Evolutionary conservation across 352 stramenopile species (phyloP).

Genomic region (Thraustochytrium sp.): DNA sequence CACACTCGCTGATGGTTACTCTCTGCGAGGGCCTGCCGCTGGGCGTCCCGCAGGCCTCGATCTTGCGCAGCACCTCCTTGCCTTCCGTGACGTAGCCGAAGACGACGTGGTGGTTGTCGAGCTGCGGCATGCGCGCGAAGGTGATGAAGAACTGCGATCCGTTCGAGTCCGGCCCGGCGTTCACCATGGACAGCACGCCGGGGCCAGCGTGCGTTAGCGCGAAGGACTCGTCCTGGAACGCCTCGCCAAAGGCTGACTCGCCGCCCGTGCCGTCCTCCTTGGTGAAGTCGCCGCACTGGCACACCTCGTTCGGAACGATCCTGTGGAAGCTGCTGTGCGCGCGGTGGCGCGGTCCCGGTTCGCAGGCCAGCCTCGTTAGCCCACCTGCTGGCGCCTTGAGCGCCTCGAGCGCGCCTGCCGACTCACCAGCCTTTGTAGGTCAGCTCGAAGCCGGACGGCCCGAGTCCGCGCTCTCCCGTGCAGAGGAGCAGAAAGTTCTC

Average conservation of each 20-base stretch:
- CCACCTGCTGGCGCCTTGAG: constrained; percentile 68
- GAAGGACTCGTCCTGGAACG: constrained; percentile 80
- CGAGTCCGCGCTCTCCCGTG: constrained; percentile 55
- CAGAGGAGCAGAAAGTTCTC: constrained; percentile 97
- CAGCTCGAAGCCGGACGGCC: constrained; percentile 15
- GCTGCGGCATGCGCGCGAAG: constrained; percentile 81
- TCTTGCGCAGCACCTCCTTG: constrained; percentile 92
- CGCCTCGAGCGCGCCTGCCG: constrained; percentile 62
- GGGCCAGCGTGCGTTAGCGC: constrained; percentile 50
- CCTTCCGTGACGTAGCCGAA: constrained; percentile 92
- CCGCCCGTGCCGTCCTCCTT: constrained; percentile 85
- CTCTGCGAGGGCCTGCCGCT: constrained; percentile 76
- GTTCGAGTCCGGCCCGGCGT: constrained; percentile 87
- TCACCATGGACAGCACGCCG: constrained; percentile 93
- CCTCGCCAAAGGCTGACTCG: constrained; percentile 79
- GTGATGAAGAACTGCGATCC: constrained; percentile 99
- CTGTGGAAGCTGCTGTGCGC: background rate
- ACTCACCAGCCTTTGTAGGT: constrained; percentile 11
- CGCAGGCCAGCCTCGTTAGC: too few relatives aligned
- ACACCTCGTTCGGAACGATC: constrained; percentile 30
- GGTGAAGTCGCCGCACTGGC: constrained; percentile 88
- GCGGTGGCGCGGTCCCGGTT: too few relatives aligned
- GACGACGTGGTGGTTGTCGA: constrained; percentile 84
- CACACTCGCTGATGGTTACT: constrained; percentile 89
- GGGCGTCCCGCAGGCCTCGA: constrained; percentile 88